These are phyloP conservation scores for Cyclotella kingstonii DNA, from an alignment of 108 stramenopile genomes.

Conservation along the genomic window DNA sequence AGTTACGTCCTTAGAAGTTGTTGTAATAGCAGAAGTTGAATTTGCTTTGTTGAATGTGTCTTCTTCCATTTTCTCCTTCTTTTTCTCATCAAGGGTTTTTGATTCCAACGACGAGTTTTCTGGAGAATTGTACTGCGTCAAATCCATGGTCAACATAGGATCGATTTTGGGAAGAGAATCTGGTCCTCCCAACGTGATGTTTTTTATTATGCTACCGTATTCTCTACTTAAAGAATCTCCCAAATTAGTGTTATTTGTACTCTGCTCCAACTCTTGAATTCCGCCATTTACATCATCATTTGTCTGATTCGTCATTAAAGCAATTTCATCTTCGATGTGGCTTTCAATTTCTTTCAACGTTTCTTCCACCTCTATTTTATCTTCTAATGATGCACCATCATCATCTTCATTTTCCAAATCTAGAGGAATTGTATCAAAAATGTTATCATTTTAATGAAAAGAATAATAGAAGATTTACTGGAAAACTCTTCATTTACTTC, in stretches of 20 bases:
- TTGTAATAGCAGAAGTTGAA: background rate
- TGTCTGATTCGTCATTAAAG: background rate
- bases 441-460: background rate
- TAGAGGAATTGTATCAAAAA: background rate
- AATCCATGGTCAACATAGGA: conserved; percentile 40
- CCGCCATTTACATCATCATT: conserved; percentile 23
- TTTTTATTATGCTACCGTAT: background rate
- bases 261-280: background rate
- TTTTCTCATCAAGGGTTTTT: background rate
- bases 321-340: background rate
- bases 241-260: background rate
- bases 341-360: conserved; percentile 14
- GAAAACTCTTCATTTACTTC: background rate
- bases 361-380: conserved; percentile 15
- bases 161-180: conserved; percentile 19
- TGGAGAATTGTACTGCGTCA: conserved; percentile 27
- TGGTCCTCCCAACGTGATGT: background rate
- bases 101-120: background rate
- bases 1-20: background rate
- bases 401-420: conserved; percentile 22
- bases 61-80: background rate
- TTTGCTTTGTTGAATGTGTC: background rate
- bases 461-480: background rate
- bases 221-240: background rate
- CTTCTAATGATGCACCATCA: background rate